Base-by-base conservation (phyloP, 1,139 yeast genomes). In the Magnusiomyces magnusii region DNA sequence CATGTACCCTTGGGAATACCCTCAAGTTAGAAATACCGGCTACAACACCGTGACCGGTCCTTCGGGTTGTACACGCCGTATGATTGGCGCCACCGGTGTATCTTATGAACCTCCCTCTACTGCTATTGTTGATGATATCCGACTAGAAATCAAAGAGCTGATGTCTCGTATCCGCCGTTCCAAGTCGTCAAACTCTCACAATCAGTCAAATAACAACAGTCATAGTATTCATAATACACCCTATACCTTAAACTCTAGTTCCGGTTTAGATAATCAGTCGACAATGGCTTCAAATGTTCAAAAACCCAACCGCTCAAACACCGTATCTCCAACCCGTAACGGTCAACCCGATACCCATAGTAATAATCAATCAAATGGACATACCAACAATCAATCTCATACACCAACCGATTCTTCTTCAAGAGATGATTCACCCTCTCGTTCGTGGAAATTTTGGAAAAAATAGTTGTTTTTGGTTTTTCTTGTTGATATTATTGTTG, bases 1-100 rank as follows among this genome's bases (percentile, higher is more conserved):
- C 9, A 51, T 55, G 44, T 58, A 58, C 41, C 60, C 60, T n/a
- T 58, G 60, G 60, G 60, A 58, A 42, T 23, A 44, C 49, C 49
- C 27, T 44, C 17, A 39, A n/a, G 17, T 39, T 10, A 10, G 44
- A 10, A 39, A 17, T 19, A 39, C 44, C 17, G 44, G 44, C 3
- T 39, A 47, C 27, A 47, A 47, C 28, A 21, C 25, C 24, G 9
- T 23, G 5, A 47, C 28, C 3, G 50, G 28, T 19, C 50, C 28
- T 21, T 10, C 24, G 3, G 50, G 50, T 7, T 3, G 47, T 24
- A 3, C 10, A 13, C 47, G 31, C 19, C 2, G 31, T 2, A 36
- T 24, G 34, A 51, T 51, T 51, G 54, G 54, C 2, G 23, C 54
- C 28, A 51, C 54, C 2, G 47, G 54, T 5, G 47, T 36, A 7